Percentiles rank a stretch among this genome's conserved stretches.
These are phyloP conservation scores for Fraxinus nigra DNA, from an alignment of 305 asterid species.

Conservation along the genomic window DNA sequence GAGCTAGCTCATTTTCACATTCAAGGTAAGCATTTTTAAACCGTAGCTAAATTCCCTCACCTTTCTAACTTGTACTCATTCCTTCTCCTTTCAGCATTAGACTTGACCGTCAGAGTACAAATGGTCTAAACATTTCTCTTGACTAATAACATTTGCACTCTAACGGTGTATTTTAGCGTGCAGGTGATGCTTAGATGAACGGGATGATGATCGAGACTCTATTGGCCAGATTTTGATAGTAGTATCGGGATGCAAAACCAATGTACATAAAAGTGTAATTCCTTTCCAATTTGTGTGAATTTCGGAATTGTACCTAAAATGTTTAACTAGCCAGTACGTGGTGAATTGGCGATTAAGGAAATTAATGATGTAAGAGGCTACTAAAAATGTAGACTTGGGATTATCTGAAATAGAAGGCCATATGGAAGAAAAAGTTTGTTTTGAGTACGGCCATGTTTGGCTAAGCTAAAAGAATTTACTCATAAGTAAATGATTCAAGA, in stretches of 20 bases:
- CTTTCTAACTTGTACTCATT: background rate
- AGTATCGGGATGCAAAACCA: background rate
- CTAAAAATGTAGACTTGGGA: too few relatives aligned
- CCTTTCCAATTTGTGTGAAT: background rate
- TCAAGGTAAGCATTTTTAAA: background rate
- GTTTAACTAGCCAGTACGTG: background rate
- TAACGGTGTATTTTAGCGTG: background rate
- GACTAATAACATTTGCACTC: background rate
- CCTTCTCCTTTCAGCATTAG: background rate
- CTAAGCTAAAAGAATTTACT: too few relatives aligned
- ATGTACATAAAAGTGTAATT: background rate
- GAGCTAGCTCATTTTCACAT: background rate
- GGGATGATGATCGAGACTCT: background rate
- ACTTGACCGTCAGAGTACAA: background rate
- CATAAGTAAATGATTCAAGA: too few relatives aligned
- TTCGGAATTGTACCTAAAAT: background rate
- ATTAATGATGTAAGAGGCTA: too few relatives aligned
- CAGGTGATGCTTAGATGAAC: background rate
- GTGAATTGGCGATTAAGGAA: background rate
- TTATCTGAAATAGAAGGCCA: too few relatives aligned
- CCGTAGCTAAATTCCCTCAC: background rate
- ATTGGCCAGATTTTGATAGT: background rate
- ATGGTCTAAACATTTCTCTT: too few relatives aligned
- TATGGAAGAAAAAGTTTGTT: background rate
- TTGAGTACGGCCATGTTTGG: background rate